Base-by-base conservation (phyloP, 2,329 filamentous ascomycete species). In the Gliomastix tumulicola region DNA sequence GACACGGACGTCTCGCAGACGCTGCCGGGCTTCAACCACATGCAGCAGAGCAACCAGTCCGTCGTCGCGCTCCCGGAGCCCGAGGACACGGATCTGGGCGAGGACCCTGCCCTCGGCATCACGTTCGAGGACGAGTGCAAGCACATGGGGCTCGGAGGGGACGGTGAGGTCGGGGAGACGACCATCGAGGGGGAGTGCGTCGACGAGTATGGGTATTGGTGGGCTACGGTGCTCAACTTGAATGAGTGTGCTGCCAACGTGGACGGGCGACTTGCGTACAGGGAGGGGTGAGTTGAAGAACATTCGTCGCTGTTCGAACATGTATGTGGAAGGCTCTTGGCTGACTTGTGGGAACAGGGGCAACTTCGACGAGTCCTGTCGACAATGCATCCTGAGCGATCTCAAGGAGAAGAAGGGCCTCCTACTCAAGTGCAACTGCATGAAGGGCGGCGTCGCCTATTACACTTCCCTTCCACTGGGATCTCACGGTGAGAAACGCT, bases 201-300 rank as follows among this genome's bases (percentile, higher is more conserved):
- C 7, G 48, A 51, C 21, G 38, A 34, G 3, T 32, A 34, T 17
- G 42, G 43, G 0, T n/a, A 32, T 6, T 44, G 43, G 46, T 53
- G 47, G 48, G 32, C 41, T n/a, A 53, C 51, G 32, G 47, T 33
- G 22, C 17, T 54, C 32, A 50, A 53, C 28, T 25, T 53, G 39
- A 53, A 51, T 17, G 16, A 27, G 10, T 53, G 49, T 15, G 15
- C 51, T 15, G 48, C 35, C 9, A 49, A 45, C 33, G 20, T 34
- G 11, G 39, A 28, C 12, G 49, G 50, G 1, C 30, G 22, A 7
- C 38, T 54, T 19, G 37, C 39, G 3, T 51, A 45, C 27, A 27
- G 22, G 11, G 37, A 41, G 5, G 19, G 21, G 50, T 52, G 27
- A 34, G 47, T 45, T 10, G 13, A 41, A 43, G 37, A 39, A 41